Conservation (phyloP, 768 basidiomycete species). For the Xerocomus spinulosus region DNA sequence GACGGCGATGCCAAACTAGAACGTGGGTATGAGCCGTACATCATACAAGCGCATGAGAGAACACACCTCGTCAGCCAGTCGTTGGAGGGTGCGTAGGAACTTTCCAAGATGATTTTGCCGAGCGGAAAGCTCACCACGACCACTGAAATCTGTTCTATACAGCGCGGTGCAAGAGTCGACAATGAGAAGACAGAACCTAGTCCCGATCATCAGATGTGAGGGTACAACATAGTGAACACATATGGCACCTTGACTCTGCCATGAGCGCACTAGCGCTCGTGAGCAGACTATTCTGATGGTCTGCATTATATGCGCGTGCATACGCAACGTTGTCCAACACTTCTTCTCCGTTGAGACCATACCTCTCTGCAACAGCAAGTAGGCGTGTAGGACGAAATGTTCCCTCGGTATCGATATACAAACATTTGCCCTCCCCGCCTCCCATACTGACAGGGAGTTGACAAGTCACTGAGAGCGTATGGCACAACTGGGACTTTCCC, state of each 20-base stretch:
- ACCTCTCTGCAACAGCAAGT: conserved; percentile 91
- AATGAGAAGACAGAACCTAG: conserved; percentile 90
- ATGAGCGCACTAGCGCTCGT: conserved; percentile 95
- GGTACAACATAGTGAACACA: conserved; percentile 18
- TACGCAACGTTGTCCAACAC: conserved; percentile 98
- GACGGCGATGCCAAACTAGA: conserved; percentile 93
- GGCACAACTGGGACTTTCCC: conserved; percentile 97
- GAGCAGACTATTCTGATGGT: conserved; percentile 89
- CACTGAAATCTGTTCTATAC: conserved; percentile 93
- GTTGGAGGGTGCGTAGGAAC: conserved; percentile 87
- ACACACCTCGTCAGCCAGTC: conserved; percentile 91
- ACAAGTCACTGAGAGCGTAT: conserved; percentile 96
- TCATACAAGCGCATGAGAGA: conserved; percentile 1
- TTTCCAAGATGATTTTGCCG: conserved; percentile 95
- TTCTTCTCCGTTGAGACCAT: conserved; percentile 96
- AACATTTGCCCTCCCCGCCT: conserved; percentile 96
- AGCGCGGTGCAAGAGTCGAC: conserved; percentile 96
- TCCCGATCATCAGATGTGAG: conserved; percentile 6
- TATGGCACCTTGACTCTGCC: conserved; percentile 87
- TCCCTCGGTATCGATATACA: conserved; percentile 99
- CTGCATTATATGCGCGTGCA: conserved; percentile 97
- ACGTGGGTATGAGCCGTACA: conserved; percentile 6
- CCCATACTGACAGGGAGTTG: conserved; percentile 97
- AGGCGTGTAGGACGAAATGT: conserved; percentile 97
- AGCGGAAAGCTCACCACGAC: conserved; percentile 91